Conservation (phyloP, 1,284 basidiomycete genomes). For the Mycena sp. region DNA sequence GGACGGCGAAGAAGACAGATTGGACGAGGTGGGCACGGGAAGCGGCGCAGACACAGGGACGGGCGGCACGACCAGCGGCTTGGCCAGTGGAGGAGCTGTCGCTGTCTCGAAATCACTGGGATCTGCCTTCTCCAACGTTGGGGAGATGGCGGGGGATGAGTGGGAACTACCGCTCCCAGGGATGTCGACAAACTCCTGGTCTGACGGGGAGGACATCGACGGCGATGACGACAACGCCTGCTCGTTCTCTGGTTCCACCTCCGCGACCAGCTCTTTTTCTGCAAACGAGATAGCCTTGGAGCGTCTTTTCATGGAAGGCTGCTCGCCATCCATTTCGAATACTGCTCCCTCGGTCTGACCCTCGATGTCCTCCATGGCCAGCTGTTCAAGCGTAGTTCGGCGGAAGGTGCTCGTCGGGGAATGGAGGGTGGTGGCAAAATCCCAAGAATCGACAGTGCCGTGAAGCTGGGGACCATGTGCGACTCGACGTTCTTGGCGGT, state of each 20-base stretch:
- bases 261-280: constrained; percentile 15
- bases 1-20: neutral
- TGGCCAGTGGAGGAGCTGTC: constrained; percentile 8
- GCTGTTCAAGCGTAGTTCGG: constrained; percentile 23
- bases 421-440: constrained; percentile 60
- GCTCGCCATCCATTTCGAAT: constrained; percentile 41
- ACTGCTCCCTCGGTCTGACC: constrained; percentile 26
- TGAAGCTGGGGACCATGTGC: constrained; percentile 51
- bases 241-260: constrained; percentile 5
- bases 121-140: neutral
- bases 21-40: constrained; percentile 4
- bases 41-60: neutral
- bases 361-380: neutral
- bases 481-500: constrained; percentile 73
- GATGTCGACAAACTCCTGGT: constrained; percentile 24
- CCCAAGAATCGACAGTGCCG: constrained; percentile 72
- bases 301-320: neutral
- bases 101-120: neutral
- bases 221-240: neutral
- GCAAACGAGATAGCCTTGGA: constrained; percentile 18
- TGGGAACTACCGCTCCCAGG: neutral
- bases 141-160: constrained; percentile 7
- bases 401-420: constrained; percentile 41
- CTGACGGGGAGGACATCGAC: constrained; percentile 28
- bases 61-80: constrained; percentile 5